Evolutionary conservation across 495 filamentous ascomycete species (phyloP), one percentile per base, ranked within the genome.

Genomic region (Daldinia childiae): DNA sequence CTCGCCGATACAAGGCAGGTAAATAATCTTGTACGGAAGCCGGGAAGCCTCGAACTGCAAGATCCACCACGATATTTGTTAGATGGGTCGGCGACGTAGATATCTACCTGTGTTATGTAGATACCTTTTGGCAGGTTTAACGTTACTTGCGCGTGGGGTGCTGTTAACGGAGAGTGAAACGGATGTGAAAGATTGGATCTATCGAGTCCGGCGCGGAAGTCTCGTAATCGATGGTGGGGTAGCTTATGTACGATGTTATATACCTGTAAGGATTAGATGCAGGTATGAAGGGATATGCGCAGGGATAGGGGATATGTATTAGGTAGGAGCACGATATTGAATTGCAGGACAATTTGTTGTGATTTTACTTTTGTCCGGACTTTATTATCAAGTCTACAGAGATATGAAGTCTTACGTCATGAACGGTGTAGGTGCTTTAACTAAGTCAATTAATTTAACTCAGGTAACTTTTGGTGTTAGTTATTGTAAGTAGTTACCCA

Each of bases 141-240:
- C 17, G 41, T 45, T 45, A 21, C 8, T 45, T 4, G 41, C 8
- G 15, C 4, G 39, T 51, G 54, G 51, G 30, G 26, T 19, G 19
- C 17, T 14, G 19, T 27, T 15, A 60, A 60, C 36, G 3, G 34
- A 56, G 4, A 1, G 43, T 24, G 43, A 48, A 24, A 24, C 43
- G 21, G 17, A 24, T 4, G 43, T 48, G 43, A 24, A 48, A 54
- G 50, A 1, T 54, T 54, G 50, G 11, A 48, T 30, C 15, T 54
- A 26, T 29, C 50, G 15, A 54, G 27, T 54, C 50, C 50, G 50
- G 24, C 11, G 24, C 24, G 50, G 21, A 54, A 29, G 50, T 54
- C 14, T 6, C 7, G 50, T 14, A 54, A 54, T 54, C 26, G 50
- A 52, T 27, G 27, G 50, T 54, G 50, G 50, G 50, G 50, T 54